These are phyloP conservation scores for Coleophoma eucalyptorum DNA, from an alignment of 2,329 filamentous ascomycete genomes.

Conservation along the genomic window DNA sequence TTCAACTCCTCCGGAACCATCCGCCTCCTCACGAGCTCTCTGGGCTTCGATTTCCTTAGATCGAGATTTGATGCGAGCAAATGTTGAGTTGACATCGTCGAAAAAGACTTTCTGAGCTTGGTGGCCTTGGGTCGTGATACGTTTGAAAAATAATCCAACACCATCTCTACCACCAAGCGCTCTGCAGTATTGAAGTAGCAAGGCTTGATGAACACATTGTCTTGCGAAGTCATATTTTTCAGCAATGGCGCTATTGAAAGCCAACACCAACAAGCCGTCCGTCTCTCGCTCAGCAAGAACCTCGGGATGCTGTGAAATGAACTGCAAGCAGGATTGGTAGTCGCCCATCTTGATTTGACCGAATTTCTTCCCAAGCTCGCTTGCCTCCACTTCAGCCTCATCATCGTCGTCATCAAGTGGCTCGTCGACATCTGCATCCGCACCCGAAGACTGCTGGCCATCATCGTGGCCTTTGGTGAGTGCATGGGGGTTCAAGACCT, in stretches of 20 bases:
- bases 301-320: slow-evolving; percentile 73
- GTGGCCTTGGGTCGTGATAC: slow-evolving; percentile 84
- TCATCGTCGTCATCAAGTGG: slow-evolving; percentile 56
- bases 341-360: slow-evolving; percentile 72
- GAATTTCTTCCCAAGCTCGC: slow-evolving; percentile 75
- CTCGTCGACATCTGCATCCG: slow-evolving; percentile 60
- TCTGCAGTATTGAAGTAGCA: slow-evolving; percentile 92
- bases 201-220: slow-evolving; percentile 88
- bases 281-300: slow-evolving; percentile 83
- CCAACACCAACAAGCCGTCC: slow-evolving; percentile 85
- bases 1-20: slow-evolving; percentile 67
- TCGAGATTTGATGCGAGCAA: slow-evolving; percentile 74
- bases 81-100: slow-evolving; percentile 90
- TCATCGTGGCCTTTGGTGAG: slow-evolving; percentile 35
- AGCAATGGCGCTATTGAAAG: slow-evolving; percentile 83
- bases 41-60: slow-evolving; percentile 42
- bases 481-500: slow-evolving; percentile 70
- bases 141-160: slow-evolving; percentile 91
- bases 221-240: slow-evolving; percentile 71
- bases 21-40: slow-evolving; percentile 49
- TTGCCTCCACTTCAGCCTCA: slow-evolving; percentile 72
- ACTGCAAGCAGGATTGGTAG: slow-evolving; percentile 70
- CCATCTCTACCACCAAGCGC: slow-evolving; percentile 78
- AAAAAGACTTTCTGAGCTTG: slow-evolving; percentile 87
- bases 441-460: slow-evolving; percentile 48